Conservation (phyloP, 371 early-diverging fungal genomes). For the Syncephalis fuscata region DNA sequence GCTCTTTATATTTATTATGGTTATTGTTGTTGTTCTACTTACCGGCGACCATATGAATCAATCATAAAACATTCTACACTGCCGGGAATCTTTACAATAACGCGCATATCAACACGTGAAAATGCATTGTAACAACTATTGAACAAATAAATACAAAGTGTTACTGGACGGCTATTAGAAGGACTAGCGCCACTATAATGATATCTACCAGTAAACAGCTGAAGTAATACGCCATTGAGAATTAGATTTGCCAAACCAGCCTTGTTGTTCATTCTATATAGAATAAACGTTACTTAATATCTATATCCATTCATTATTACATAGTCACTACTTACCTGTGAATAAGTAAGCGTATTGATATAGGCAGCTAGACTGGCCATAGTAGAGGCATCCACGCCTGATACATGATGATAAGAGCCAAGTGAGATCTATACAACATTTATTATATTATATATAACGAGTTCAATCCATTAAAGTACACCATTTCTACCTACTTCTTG, state of each 20-base stretch:
- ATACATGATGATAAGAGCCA: slow-evolving; percentile 83
- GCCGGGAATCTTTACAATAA: slow-evolving; percentile 94
- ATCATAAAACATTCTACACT: slow-evolving; percentile 67
- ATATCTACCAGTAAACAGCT: slow-evolving; percentile 52
- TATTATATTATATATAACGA: not conserved
- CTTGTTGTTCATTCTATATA: slow-evolving; percentile 41
- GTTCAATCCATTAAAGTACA: not conserved
- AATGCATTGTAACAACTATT: slow-evolving; percentile 89
- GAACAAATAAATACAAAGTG: not conserved
- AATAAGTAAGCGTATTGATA: slow-evolving; percentile 85
- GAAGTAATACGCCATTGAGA: slow-evolving; percentile 49
- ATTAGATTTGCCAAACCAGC: slow-evolving; percentile 43
- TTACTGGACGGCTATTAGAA: not conserved
- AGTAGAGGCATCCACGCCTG: slow-evolving; percentile 87
- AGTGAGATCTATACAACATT: slow-evolving; percentile 31
- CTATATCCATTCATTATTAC: not conserved
- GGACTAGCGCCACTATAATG: not conserved
- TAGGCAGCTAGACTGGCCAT: slow-evolving; percentile 90
- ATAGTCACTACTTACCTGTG: slow-evolving; percentile 32
- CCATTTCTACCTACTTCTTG: slow-evolving; percentile 43
- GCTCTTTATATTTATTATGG: slow-evolving; percentile 52
- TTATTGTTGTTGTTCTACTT: too few relatives aligned
- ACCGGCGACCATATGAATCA: slow-evolving; percentile 28
- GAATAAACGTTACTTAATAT: not conserved
- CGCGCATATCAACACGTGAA: slow-evolving; percentile 87